Evolutionary conservation across 2,329 filamentous ascomycete genomes (phyloP).

Genomic region (Chrysoporthe puriensis): DNA sequence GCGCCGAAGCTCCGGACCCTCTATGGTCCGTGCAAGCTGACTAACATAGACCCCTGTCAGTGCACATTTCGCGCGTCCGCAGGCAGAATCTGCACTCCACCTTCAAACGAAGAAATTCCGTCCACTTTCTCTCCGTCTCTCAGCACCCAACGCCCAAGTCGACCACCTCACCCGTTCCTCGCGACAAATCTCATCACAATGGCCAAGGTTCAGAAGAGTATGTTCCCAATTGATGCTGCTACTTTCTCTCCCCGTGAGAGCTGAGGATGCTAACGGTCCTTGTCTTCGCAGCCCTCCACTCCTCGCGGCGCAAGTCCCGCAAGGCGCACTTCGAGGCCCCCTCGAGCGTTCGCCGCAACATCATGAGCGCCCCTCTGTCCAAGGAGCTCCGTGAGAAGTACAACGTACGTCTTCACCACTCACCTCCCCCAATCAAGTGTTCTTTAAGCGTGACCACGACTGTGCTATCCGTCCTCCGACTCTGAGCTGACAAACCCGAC

Average conservation of each 20-base stretch:
- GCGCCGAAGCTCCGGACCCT: conserved; percentile 27
- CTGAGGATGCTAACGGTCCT: conserved; percentile 30
- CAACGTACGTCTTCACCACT: conserved; percentile 70
- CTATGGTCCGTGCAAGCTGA: neutral
- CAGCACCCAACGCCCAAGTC: conserved; percentile 21
- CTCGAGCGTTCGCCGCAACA: conserved; percentile 89
- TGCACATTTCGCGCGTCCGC: conserved; percentile 22
- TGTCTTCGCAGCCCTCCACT: conserved; percentile 60
- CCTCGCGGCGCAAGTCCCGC: conserved; percentile 97
- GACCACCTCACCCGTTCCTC: conserved; percentile 23
- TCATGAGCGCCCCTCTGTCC: conserved; percentile 94
- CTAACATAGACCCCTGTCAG: neutral
- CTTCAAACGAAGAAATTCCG: conserved; percentile 7
- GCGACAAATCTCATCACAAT: conserved; percentile 54
- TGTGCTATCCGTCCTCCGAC: neutral
- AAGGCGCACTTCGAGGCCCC: conserved; percentile 97
- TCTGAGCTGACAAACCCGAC: neutral
- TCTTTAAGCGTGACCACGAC: neutral
- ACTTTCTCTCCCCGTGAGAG: neutral
- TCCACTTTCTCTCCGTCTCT: neutral
- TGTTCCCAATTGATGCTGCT: conserved; percentile 17
- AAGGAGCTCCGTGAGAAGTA: conserved; percentile 99
- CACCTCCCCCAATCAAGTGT: neutral
- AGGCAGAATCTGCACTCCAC: conserved; percentile 1
- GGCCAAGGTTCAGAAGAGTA: conserved; percentile 68